Percentiles rank a stretch among this genome's conserved stretches.
phyloP scores from a whole-genome alignment of 192 early-diverging fungal species.

The Cetraspora pellucida region DNA sequence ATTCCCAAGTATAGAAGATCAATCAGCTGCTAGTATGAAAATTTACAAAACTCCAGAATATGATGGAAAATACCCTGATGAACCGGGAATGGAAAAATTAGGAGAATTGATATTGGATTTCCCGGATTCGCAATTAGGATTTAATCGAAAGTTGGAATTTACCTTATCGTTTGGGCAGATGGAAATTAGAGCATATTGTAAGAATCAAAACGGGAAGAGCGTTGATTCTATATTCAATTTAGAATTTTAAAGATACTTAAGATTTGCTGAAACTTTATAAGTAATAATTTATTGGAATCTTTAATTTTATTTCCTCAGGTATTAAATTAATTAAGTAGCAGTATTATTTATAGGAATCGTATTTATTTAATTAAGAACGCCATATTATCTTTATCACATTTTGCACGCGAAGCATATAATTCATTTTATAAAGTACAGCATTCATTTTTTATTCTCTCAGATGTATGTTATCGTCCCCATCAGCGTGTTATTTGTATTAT shows the following conservation, averaged over 20 bases:
- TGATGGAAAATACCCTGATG: slow-evolving; percentile 13
- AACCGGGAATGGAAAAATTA: slow-evolving; percentile 7
- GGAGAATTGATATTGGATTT: slow-evolving; percentile 23
- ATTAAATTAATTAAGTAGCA: no score
- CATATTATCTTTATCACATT: no score
- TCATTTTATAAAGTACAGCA: no score
- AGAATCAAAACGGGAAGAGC: background rate
- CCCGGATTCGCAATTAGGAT: slow-evolving; percentile 11
- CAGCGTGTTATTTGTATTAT: no score
- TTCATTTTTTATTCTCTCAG: no score
- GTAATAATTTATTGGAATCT: no score
- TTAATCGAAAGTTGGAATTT: slow-evolving; percentile 5
- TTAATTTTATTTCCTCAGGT: no score
- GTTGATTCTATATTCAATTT: background rate
- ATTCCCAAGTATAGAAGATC: background rate
- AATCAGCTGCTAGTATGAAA: background rate
- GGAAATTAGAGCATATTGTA: slow-evolving; percentile 6
- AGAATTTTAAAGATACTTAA: background rate
- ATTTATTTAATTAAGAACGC: no score
- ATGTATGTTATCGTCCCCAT: no score
- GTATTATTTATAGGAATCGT: no score
- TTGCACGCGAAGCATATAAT: no score
- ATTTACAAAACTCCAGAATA: background rate
- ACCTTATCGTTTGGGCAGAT: slow-evolving; percentile 17
- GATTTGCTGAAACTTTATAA: no score